Percentiles rank a stretch among this genome's conserved stretches.
These are phyloP conservation scores for Epichloe scottii DNA, from an alignment of 2,329 filamentous ascomycete genomes.

Conservation along the genomic window DNA sequence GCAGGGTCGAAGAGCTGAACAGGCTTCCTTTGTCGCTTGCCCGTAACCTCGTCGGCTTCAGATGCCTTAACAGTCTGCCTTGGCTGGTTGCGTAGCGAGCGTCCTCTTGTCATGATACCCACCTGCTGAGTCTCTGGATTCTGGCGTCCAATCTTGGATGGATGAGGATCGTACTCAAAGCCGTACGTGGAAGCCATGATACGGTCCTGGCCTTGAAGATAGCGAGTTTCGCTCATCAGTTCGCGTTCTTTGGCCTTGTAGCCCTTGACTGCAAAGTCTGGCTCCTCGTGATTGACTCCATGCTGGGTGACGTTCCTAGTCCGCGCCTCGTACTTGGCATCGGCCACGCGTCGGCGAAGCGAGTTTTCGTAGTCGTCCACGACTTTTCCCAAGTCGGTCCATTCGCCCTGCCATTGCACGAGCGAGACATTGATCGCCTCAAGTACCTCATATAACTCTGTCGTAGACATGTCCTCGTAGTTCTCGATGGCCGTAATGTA, in stretches of 20 bases:
- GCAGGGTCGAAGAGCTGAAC: constrained; percentile 38
- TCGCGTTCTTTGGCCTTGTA: constrained; percentile 35
- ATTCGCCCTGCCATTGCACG: constrained; percentile 42
- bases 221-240: constrained; percentile 29
- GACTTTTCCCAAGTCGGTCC: constrained; percentile 33
- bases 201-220: constrained; percentile 41
- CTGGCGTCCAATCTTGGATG: constrained; percentile 44
- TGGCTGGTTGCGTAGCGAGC: constrained; percentile 43
- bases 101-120: constrained; percentile 37
- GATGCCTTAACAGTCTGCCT: constrained; percentile 47
- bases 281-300: constrained; percentile 32
- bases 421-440: constrained; percentile 33
- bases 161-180: constrained; percentile 48
- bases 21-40: constrained; percentile 42
- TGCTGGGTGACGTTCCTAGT: constrained; percentile 26
- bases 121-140: constrained; percentile 41
- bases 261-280: constrained; percentile 43
- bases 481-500: constrained; percentile 36
- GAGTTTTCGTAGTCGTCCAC: constrained; percentile 48
- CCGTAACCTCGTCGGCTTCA: constrained; percentile 37
- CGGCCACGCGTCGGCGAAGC: constrained; percentile 35
- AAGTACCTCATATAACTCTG: constrained; percentile 32
- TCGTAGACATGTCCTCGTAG: constrained; percentile 33
- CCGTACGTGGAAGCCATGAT: constrained; percentile 47
- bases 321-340: constrained; percentile 33